Evolutionary conservation across 371 early-diverging fungal genomes (phyloP), one percentile per base, ranked within the genome.

Genomic region (Batkoa obscura): DNA sequence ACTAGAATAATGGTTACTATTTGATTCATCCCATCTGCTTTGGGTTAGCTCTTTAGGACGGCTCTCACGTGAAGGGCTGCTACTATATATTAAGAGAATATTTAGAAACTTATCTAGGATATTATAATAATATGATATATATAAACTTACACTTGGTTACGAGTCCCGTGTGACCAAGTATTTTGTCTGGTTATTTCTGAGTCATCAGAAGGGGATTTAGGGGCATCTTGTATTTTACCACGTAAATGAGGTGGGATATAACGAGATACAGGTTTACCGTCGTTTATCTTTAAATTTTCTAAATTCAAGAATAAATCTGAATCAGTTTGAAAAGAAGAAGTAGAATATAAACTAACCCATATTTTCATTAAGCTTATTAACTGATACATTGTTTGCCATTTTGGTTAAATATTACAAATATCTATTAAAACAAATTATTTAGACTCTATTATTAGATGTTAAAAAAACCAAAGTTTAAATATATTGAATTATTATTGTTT

Each of bases 231-330:
- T n/a, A n/a, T n/a, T n/a, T n/a, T n/a, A 33, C 62, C 67, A 57
- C 76, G 70, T 39, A 77, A 59, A 53, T 75, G 73, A 49, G 74
- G 74, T 35, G 74, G 74, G 35, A 75, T 61, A 53, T 75, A 75
- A 57, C 65, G 66, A 58, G 56, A 41, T 37, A n/a, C n/a, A n/a
- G n/a, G n/a, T n/a, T 62, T 58, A 57, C 50, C 38, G 56, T 57
- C 55, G 31, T 48, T 53, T 13, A 56, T 17, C 50, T 51, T 51
- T 51, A 60, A 60, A 50, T 55, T 39, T 50, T 56, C 60, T 60
- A 34, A 39, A 17, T 5, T 23, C 6, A 35, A 23, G 47, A 47
- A 31, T 17, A 47, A 3, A 47, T 17, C 6, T 12, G 31, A 47
- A 3, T 30, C n/a, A 12, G 23, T 5, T 8, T 47, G 23, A n/a